Evolutionary conservation across 1,284 basidiomycete genomes (phyloP).

Genomic region (Rhodotorula sp.): DNA sequence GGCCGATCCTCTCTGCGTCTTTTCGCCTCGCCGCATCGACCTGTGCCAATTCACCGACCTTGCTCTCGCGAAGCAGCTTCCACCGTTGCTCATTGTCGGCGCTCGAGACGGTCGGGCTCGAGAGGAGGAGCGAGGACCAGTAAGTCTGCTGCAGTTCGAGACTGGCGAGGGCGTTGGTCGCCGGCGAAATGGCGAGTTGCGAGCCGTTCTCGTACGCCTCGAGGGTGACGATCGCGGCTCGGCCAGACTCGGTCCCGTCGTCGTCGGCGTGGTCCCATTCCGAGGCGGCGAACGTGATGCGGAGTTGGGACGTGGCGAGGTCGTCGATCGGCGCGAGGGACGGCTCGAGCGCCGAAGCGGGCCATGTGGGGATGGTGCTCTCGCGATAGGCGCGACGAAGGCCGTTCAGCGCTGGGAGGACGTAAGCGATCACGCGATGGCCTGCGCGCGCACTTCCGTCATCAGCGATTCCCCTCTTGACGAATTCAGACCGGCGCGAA

Average conservation of each 20-base stretch:
- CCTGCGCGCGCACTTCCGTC: constrained; percentile 53
- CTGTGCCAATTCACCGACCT: background rate
- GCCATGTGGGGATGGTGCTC: constrained; percentile 60
- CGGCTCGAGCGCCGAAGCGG: constrained; percentile 62
- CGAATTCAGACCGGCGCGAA: constrained; percentile 51
- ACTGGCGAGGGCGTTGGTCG: constrained; percentile 80
- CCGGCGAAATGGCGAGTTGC: constrained; percentile 66
- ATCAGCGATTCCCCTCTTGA: background rate
- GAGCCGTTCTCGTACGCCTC: constrained; percentile 62
- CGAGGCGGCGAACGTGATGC: constrained; percentile 56
- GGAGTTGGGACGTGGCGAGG: background rate
- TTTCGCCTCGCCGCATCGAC: background rate
- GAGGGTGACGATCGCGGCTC: constrained; percentile 59
- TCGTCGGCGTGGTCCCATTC: constrained; percentile 30
- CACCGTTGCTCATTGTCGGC: constrained; percentile 2
- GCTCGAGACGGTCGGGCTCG: background rate
- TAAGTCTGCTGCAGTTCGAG: constrained; percentile 72
- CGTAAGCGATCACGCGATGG: constrained; percentile 67
- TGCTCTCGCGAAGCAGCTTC: background rate
- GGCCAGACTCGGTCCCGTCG: constrained; percentile 23
- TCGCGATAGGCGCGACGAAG: constrained; percentile 76
- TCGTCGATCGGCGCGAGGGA: constrained; percentile 49
- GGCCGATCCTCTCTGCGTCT: constrained; percentile 1
- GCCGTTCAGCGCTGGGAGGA: constrained; percentile 79
- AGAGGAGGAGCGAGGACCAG: constrained; percentile 8